Base-by-base conservation (phyloP, 1,284 basidiomycete genomes). In the Meripilus lineatus region DNA sequence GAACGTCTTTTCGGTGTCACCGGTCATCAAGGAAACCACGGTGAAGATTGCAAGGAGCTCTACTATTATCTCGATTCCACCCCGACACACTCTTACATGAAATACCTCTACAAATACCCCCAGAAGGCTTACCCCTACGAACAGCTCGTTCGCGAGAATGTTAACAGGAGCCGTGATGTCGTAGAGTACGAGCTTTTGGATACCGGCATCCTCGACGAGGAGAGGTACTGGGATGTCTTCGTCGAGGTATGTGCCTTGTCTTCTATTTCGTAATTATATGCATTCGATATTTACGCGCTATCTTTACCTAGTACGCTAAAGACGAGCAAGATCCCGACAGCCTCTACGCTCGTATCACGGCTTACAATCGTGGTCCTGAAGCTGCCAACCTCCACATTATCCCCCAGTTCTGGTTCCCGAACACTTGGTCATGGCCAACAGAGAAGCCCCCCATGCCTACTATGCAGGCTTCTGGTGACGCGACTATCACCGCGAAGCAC, bases 81-180 rank as follows among this genome's bases (percentile, higher is more conserved):
- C 0, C 95, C 95, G 17, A 97, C 94, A 1, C 95, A 99, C 64
- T 95, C 92, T 24, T 99, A 98, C 77, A 98, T 98, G 95, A 99
- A 98, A 68, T 95, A 89, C 67, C 71, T 97, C 48, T 97, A 97
- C 82, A 98, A 98, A 67, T 98, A 98, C 58, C 94, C 95, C 13
- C 95, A 99, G 66, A 74, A 81, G 52, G 73, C 77, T 36, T 99
- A 80, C 67, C 95, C 95, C 1, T 99, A 99, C 68, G 92, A 97
- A 61, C 79, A 96, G 54, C 80, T 99, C 42, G 87, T 94, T 13
- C 70, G 75, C 41, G 93, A 98, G 70, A 94, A 87, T 59, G 70
- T 80, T 54, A 79, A 85, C 57, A 78, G 95, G 38, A 80, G 81
- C 54, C 79, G 95, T 32, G 84, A 96, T 50, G 93, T 93, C 17